These are phyloP conservation scores for Blakeslea trispora DNA, from an alignment of 371 early-diverging fungal genomes.

Conservation along the genomic window DNA sequence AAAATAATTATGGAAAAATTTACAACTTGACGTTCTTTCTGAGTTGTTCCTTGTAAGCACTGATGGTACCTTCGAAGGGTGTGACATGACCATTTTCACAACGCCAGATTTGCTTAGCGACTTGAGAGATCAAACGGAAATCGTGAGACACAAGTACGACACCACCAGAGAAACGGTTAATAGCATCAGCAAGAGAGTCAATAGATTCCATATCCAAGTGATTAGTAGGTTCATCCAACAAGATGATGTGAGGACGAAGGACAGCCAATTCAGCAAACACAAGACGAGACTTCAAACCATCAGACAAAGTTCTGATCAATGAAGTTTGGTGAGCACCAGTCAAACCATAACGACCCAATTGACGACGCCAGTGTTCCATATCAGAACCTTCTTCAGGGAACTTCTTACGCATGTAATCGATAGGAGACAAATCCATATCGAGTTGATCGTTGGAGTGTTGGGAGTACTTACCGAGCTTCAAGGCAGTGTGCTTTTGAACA, in stretches of 20 bases:
- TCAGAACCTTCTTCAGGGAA: constrained; percentile 65
- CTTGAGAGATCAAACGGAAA: constrained; percentile 95
- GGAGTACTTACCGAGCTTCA: constrained; percentile 96
- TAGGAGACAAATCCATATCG: constrained; percentile 81
- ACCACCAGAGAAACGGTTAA: constrained; percentile 94
- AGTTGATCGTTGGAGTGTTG: constrained; percentile 98
- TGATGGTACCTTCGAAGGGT: constrained; percentile 81
- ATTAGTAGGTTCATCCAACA: constrained; percentile 99
- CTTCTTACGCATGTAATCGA: constrained; percentile 89
- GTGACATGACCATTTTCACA: constrained; percentile 85
- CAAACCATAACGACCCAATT: constrained; percentile 93
- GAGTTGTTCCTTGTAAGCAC: constrained; percentile 86
- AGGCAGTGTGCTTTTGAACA: constrained; percentile 84
- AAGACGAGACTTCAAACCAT: constrained; percentile 94
- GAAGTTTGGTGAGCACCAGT: constrained; percentile 92
- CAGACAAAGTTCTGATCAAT: constrained; percentile 85
- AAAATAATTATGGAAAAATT: constrained; percentile 16
- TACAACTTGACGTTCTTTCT: constrained; percentile 76
- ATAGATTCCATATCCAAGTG: constrained; percentile 95
- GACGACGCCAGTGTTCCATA: constrained; percentile 79
- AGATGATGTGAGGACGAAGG: constrained; percentile 87
- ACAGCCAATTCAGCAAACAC: constrained; percentile 96
- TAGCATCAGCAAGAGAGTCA: constrained; percentile 95
- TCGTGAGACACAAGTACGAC: constrained; percentile 99
- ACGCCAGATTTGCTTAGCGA: constrained; percentile 95